A percentile compares a stretch with the other conserved stretches of the same genome.
phyloP scores from a whole-genome alignment of 2,329 filamentous ascomycete species.

The Salinomyces thailandicus region DNA sequence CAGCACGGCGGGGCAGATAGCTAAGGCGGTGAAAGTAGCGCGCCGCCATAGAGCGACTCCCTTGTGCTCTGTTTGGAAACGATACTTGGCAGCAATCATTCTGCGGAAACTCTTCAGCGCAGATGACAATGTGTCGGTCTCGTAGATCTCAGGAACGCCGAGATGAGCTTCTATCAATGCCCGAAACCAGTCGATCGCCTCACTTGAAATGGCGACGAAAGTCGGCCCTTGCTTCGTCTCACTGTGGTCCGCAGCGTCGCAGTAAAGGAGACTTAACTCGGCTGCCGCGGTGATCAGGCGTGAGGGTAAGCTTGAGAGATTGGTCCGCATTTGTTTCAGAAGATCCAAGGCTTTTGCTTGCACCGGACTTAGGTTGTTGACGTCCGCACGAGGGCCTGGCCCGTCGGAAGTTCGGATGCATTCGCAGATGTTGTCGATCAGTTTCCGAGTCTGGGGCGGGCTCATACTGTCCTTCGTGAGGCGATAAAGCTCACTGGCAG shows the following conservation, averaged over 20 bases:
- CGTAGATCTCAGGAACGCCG: slow-evolving; percentile 56
- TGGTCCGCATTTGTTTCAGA: slow-evolving; percentile 56
- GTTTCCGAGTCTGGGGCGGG: slow-evolving; percentile 51
- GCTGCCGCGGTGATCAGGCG: slow-evolving; percentile 60
- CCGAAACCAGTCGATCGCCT: slow-evolving; percentile 61
- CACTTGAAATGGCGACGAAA: slow-evolving; percentile 81
- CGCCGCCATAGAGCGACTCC: slow-evolving; percentile 66
- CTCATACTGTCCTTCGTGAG: slow-evolving; percentile 57
- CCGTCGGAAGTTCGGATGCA: slow-evolving; percentile 61
- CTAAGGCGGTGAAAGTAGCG: slow-evolving; percentile 60
- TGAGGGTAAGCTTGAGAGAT: slow-evolving; percentile 53
- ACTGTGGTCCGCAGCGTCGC: slow-evolving; percentile 29
- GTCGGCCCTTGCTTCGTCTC: slow-evolving; percentile 49
- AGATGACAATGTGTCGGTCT: slow-evolving; percentile 53
- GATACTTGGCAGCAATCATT: slow-evolving; percentile 71
- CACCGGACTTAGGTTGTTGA: slow-evolving; percentile 62
- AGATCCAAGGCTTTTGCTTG: slow-evolving; percentile 60
- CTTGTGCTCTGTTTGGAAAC: slow-evolving; percentile 61
- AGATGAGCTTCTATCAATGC: slow-evolving; percentile 50
- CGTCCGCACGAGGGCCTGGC: slow-evolving; percentile 58
- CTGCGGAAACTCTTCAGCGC: slow-evolving; percentile 57
- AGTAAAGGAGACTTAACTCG: slow-evolving; percentile 61
- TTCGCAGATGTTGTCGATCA: slow-evolving; percentile 59
- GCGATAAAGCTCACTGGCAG: slow-evolving; percentile 66
- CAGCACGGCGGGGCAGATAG: slow-evolving; percentile 57